A percentile compares a stretch with the other conserved stretches of the same genome.
Evolutionary conservation across 176 grass and related monocot species (phyloP).

Genomic region (Musa schizocarpa): DNA sequence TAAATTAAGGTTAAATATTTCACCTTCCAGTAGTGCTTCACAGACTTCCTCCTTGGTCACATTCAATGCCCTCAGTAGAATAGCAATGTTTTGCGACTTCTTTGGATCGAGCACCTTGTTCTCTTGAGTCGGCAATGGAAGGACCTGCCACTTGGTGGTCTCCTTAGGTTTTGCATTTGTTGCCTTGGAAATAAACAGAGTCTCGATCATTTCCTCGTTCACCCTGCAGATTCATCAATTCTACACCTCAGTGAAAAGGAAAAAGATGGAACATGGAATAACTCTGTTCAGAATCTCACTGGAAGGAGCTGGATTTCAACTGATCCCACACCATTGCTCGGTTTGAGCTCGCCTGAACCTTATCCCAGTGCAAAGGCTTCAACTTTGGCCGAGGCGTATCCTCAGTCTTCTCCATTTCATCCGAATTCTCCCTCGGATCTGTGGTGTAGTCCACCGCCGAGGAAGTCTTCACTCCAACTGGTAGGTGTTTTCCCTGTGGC

Average conservation of each 20-base stretch:
- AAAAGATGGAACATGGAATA: constrained; percentile 15
- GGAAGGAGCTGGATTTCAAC: constrained; percentile 97
- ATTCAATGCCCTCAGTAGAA: constrained; percentile 88
- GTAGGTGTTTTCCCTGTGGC: constrained; percentile 30
- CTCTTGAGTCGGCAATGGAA: constrained; percentile 54
- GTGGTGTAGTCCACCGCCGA: constrained; percentile 29
- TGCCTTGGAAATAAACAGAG: constrained; percentile 81
- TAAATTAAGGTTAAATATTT: background rate
- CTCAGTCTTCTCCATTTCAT: constrained; percentile 47
- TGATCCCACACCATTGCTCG: constrained; percentile 99
- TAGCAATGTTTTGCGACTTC: constrained; percentile 96
- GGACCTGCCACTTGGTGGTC: constrained; percentile 32
- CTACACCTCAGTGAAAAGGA: background rate
- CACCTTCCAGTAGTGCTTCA: constrained; percentile 88
- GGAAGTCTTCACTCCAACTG: constrained; percentile 30
- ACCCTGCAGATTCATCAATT: constrained; percentile 41
- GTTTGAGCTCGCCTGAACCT: constrained; percentile 90
- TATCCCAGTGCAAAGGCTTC: constrained; percentile 98
- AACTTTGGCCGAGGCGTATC: constrained; percentile 80
- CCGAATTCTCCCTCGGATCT: constrained; percentile 31
- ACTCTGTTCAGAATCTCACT: constrained; percentile 43
- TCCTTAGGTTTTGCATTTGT: constrained; percentile 46
- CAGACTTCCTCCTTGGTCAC: constrained; percentile 92
- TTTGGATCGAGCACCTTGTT: constrained; percentile 93
- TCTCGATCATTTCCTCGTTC: constrained; percentile 99